Evolutionary conservation across 208 protist genomes (phyloP).

Genomic region (Acanthamoeba royreba): DNA sequence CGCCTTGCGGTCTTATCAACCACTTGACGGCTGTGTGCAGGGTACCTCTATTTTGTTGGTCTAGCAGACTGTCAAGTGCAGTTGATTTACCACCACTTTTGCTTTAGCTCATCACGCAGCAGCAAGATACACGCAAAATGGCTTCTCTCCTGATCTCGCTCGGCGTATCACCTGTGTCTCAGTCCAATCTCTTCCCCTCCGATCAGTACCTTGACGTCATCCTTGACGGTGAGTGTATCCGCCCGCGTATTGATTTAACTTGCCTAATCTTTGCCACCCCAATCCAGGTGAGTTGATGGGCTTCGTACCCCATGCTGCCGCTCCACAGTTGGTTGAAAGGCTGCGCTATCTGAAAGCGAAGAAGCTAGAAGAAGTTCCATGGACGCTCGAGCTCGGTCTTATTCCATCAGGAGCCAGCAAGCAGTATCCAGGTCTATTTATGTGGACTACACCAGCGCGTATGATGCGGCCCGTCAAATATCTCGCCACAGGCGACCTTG

Average conservation of each 20-base stretch:
- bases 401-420: not conserved
- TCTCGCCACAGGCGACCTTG: conserved; percentile 73
- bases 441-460: conserved; percentile 91
- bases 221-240: conserved; percentile 87
- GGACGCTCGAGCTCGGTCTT: conserved; percentile 58
- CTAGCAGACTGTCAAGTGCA: too few species aligned
- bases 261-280: not conserved
- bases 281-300: conserved; percentile 18
- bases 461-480: conserved; percentile 94
- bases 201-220: conserved; percentile 75
- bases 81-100: not conserved
- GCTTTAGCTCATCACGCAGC: not conserved
- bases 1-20: conserved; percentile 99
- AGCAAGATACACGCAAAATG: not conserved
- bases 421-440: conserved; percentile 73
- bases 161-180: not conserved
- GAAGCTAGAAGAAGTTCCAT: conserved; percentile 31
- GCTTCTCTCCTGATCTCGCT: not conserved
- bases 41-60: not conserved
- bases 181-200: not conserved
- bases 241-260: not conserved
- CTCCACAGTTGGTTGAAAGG: conserved; percentile 22
- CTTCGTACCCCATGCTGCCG: conserved; percentile 9
- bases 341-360: conserved; percentile 60
- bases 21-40: conserved; percentile 86